A percentile compares a stretch with the other conserved stretches of the same genome.
These are phyloP conservation scores for Rhizoclosmatium globosum DNA, from an alignment of 192 early-diverging fungal species.

Conservation along the genomic window DNA sequence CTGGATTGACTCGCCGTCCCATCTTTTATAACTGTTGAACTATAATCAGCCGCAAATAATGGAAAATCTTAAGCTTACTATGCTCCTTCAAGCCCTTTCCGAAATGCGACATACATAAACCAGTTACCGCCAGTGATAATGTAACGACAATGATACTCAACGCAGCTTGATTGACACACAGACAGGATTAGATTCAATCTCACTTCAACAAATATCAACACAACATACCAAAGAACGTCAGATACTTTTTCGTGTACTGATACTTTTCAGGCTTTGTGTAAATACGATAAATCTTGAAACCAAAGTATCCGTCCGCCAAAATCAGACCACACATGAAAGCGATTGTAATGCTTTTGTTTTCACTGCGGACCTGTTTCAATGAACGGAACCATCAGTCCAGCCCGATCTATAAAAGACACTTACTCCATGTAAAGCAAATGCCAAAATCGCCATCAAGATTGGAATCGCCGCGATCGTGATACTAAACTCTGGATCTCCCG, in stretches of 20 bases:
- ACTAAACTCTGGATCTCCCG: slow-evolving; percentile 48
- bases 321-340: slow-evolving; percentile 66
- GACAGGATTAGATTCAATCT: too few species aligned
- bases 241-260: slow-evolving; percentile 51
- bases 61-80: not conserved
- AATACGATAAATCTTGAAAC: slow-evolving; percentile 72
- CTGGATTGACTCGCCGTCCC: too few species aligned
- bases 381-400: not conserved
- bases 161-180: too few species aligned
- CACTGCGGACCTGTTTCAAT: slow-evolving; percentile 57
- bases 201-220: not conserved
- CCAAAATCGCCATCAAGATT: slow-evolving; percentile 63
- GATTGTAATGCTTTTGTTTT: slow-evolving; percentile 64
- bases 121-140: slow-evolving; percentile 59
- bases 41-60: too few species aligned
- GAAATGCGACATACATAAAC: slow-evolving; percentile 73
- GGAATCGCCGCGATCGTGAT: slow-evolving; percentile 67
- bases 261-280: slow-evolving; percentile 48
- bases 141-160: slow-evolving; percentile 55
- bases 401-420: slow-evolving; percentile 77
- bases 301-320: slow-evolving; percentile 70
- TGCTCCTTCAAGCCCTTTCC: slow-evolving; percentile 76
- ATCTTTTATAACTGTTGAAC: too few species aligned
- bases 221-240: slow-evolving; percentile 62
- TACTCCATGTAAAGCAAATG: slow-evolving; percentile 69